These are phyloP conservation scores for Euphorbia corollata DNA, from an alignment of 441 rosid species.

Conservation along the genomic window DNA sequence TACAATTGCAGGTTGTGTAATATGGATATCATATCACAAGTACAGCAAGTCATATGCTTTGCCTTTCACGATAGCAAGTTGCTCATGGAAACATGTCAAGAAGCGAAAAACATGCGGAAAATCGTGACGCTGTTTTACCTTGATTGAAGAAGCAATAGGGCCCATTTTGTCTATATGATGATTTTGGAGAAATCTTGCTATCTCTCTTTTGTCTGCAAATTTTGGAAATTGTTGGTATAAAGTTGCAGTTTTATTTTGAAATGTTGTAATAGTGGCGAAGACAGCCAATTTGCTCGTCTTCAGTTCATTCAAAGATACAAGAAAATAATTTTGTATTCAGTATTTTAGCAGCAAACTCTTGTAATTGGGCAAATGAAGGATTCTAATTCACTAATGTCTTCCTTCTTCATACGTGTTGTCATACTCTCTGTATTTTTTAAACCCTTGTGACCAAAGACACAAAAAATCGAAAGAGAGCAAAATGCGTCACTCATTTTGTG, in stretches of 20 bases:
- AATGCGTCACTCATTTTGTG: too few relatives aligned
- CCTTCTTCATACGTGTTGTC: background rate
- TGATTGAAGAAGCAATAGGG: constrained; percentile 38
- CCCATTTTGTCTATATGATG: constrained; percentile 19
- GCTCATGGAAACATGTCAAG: constrained; percentile 95
- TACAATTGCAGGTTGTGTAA: constrained; percentile 70
- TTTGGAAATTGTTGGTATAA: constrained; percentile 5
- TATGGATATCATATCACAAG: constrained; percentile 87
- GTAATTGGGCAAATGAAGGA: background rate
- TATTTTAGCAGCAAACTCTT: background rate
- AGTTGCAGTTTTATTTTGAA: background rate
- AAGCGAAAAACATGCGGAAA: constrained; percentile 83
- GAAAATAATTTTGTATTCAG: constrained; percentile 1
- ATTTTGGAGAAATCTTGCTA: constrained; percentile 11
- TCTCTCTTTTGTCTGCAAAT: constrained; percentile 17
- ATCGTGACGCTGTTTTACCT: constrained; percentile 86
- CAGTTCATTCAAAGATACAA: constrained; percentile 11
- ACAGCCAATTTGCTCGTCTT: constrained; percentile 26
- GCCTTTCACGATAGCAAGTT: constrained; percentile 91
- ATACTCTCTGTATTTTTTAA: background rate
- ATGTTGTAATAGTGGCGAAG: constrained; percentile 3
- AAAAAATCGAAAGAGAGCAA: too few relatives aligned
- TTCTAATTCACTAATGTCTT: background rate
- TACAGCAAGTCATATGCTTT: constrained; percentile 91
- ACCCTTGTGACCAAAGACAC: too few relatives aligned